A percentile compares a stretch with the other conserved stretches of the same genome.
Evolutionary conservation across 208 protist genomes (phyloP).

Genomic region (Leishmania major): DNA sequence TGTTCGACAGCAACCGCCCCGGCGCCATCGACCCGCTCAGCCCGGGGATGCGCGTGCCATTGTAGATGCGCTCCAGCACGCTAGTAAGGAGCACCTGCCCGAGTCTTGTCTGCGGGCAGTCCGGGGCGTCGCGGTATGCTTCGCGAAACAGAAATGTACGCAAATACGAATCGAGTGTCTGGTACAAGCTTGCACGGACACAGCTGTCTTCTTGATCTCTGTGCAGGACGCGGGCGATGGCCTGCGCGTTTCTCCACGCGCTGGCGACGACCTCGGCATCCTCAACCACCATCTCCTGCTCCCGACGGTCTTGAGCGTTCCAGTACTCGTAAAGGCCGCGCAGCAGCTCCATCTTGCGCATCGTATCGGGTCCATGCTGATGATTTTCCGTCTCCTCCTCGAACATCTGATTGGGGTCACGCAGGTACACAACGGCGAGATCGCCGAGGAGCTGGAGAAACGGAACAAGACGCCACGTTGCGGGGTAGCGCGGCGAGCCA

Average conservation of each 20-base stretch:
- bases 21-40: constrained; percentile 60
- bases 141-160: constrained; percentile 58
- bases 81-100: constrained; percentile 48
- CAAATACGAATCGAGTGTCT: constrained; percentile 70
- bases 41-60: constrained; percentile 65
- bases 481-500: constrained; percentile 11
- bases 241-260: constrained; percentile 32
- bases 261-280: constrained; percentile 22
- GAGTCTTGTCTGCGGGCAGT: constrained; percentile 46
- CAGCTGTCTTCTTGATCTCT: constrained; percentile 57
- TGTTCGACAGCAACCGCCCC: constrained; percentile 52
- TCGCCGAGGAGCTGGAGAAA: constrained; percentile 41
- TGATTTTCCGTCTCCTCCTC: constrained; percentile 62
- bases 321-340: constrained; percentile 79
- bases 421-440: constrained; percentile 38
- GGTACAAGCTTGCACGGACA: constrained; percentile 68
- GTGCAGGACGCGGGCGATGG: constrained; percentile 48
- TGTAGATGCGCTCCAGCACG: constrained; percentile 80
- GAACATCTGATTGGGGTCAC: constrained; percentile 26
- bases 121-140: constrained; percentile 17
- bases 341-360: constrained; percentile 86
- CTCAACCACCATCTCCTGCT: constrained; percentile 60
- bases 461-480: constrained; percentile 26
- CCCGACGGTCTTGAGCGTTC: constrained; percentile 72
- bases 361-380: constrained; percentile 71